Evolutionary conservation across 148 eudicot species (phyloP), one percentile per base, ranked within the genome.

Genomic region (Mesembryanthemum crystallinum): DNA sequence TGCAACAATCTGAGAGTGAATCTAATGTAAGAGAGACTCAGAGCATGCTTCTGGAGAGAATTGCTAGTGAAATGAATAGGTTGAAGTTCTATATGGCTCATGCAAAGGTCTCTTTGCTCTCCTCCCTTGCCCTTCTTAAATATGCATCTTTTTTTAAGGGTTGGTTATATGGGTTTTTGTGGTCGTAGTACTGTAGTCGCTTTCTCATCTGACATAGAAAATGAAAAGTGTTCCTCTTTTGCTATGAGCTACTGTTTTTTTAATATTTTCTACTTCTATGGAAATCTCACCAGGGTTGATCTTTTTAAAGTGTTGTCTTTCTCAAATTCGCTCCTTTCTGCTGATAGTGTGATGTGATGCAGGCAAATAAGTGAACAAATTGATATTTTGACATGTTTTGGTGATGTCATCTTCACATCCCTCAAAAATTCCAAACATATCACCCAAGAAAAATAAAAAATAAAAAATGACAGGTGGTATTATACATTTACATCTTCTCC

Each of bases 41-140:
- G 79, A 94, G 98, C 87, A 94, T 94, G 97, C 94, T 94, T 82
- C 81, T 94, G 76, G 98, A 94, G 84, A 86, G 98, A 86, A 94
- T 94, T 86, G 92, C 98, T 24, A 92, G 98, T 86, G 98, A 94
- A 90, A 94, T 94, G 98, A 94, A 94, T 82, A 82, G 94, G 84
- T 84, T 94, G 76, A 94, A 94, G 89, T 94, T 94, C 82, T 90
- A 94, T 74, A 89, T 89, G 82, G 85, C 92, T 83, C 97, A 89
- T 84, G 92, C 97, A 68, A 86, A 94, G 98, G 98, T 94, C 97
- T 82, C 80, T 77, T 84, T 76, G 70, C 81, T 85, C 84, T 80
- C 72, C 60, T 74, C 75, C 80, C 70, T 72, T 33, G 7, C 37
- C 67, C 25, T 20, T 81, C 43, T 57, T 64, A 20, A 1, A 1